phyloP scores from a whole-genome alignment of 140 eudicot genomes.

The Bidens hawaiensis region DNA sequence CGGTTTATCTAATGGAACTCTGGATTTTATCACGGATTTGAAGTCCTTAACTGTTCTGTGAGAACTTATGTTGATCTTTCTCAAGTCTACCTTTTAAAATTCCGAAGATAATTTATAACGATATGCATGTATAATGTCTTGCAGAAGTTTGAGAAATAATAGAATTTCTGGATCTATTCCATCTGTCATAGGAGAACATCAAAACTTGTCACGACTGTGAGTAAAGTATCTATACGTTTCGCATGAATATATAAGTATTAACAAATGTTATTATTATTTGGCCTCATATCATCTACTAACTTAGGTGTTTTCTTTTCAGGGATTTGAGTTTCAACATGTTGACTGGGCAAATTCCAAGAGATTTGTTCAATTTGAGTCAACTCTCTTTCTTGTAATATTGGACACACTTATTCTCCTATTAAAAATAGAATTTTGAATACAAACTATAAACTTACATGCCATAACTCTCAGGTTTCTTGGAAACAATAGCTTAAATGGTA shows the following conservation, averaged over 20 bases:
- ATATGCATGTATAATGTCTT: slow-evolving; percentile 3
- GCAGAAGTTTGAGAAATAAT: slow-evolving; percentile 61
- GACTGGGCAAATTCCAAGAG: slow-evolving; percentile 56
- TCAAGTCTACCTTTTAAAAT: background rate
- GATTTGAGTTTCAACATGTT: slow-evolving; percentile 85
- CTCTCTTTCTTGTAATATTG: slow-evolving; percentile 57
- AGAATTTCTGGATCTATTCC: slow-evolving; percentile 75
- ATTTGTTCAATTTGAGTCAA: slow-evolving; percentile 43
- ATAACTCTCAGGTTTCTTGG: slow-evolving; percentile 3
- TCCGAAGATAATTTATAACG: background rate
- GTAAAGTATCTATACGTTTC: too few species aligned
- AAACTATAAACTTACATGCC: background rate
- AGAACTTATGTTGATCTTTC: slow-evolving; percentile 20
- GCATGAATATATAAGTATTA: background rate
- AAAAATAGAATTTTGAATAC: too few species aligned
- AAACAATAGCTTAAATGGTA: background rate
- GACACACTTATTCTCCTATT: slow-evolving; percentile 1
- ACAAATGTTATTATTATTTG: background rate
- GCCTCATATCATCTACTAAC: background rate
- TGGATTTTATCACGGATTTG: slow-evolving; percentile 54
- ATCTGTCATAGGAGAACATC: slow-evolving; percentile 34
- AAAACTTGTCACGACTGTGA: slow-evolving; percentile 55
- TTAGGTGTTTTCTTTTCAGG: slow-evolving; percentile 32
- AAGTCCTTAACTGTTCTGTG: slow-evolving; percentile 48
- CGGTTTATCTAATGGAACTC: slow-evolving; percentile 65